These are phyloP conservation scores for Phytophthora pseudosyringae DNA, from an alignment of 352 stramenopile genomes.

Conservation along the genomic window DNA sequence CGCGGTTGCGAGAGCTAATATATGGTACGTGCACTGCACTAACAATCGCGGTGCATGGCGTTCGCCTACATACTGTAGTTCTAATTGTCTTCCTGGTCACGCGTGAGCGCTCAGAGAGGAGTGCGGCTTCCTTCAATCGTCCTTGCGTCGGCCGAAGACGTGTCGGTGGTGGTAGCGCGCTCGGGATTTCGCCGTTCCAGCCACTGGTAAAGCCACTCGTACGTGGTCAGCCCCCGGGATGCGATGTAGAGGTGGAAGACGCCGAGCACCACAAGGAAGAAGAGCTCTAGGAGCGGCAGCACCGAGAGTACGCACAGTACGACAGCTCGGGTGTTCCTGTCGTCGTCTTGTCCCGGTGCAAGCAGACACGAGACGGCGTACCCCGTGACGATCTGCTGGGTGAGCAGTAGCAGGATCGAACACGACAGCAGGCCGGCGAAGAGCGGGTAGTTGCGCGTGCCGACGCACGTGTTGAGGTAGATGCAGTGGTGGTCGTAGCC, in stretches of 20 bases:
- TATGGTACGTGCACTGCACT: conserved; percentile 9
- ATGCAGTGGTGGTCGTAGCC: conserved; percentile 96
- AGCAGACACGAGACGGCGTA: conserved; percentile 48
- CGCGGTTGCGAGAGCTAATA: conserved; percentile 3
- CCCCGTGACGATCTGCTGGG: conserved; percentile 55
- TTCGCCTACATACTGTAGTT: conserved; percentile 16
- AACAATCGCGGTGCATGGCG: conserved; percentile 1
- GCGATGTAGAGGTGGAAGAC: conserved; percentile 73
- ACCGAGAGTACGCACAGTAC: conserved; percentile 47
- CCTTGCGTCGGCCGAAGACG: conserved; percentile 1
- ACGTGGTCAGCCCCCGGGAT: conserved; percentile 51
- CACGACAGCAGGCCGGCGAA: conserved; percentile 68
- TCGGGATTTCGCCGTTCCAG: conserved; percentile 26
- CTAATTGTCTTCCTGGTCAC: not conserved
- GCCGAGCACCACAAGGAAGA: conserved; percentile 65
- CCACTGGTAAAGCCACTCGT: conserved; percentile 66
- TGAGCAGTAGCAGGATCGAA: conserved; percentile 59
- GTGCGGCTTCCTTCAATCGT: conserved; percentile 11
- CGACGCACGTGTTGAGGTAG: conserved; percentile 96
- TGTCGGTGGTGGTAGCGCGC: not conserved
- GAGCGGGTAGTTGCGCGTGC: conserved; percentile 68
- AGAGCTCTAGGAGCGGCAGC: conserved; percentile 57
- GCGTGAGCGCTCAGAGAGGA: conserved; percentile 9
- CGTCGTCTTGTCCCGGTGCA: not conserved
- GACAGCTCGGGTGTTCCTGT: conserved; percentile 16